These are phyloP conservation scores for Hypoxylon sp. DNA, from an alignment of 2,329 filamentous ascomycete genomes.

Conservation along the genomic window DNA sequence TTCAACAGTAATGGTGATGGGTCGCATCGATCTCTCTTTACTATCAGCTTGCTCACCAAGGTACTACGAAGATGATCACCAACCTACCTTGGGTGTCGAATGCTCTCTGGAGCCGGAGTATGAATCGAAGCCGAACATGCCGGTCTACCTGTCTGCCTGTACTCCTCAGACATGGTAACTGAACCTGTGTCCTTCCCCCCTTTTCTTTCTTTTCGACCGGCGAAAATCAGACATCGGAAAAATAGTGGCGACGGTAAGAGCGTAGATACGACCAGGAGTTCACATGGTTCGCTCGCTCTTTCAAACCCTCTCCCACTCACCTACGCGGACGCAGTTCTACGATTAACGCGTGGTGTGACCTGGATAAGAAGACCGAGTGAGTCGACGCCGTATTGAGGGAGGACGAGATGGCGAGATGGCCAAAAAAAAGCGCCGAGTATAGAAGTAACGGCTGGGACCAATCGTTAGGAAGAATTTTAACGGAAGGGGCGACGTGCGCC, in stretches of 20 bases:
- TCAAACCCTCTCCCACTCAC: background rate
- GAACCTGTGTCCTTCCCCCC: background rate
- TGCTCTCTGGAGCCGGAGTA: background rate
- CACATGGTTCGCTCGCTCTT: background rate
- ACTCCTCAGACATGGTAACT: no score
- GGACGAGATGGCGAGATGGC: background rate
- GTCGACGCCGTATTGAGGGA: background rate
- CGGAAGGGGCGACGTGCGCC: background rate
- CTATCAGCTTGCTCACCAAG: background rate
- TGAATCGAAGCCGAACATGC: background rate
- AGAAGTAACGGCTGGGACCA: background rate
- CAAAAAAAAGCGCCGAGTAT: conserved; percentile 4
- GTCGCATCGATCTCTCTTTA: background rate
- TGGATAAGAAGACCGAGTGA: background rate
- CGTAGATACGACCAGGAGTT: background rate
- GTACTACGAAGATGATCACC: background rate
- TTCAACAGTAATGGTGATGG: background rate
- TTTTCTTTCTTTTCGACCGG: background rate
- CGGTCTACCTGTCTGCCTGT: background rate
- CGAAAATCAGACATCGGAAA: background rate
- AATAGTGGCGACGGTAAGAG: background rate
- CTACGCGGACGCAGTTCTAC: background rate
- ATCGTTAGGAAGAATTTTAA: conserved; percentile 2
- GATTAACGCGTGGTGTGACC: background rate
- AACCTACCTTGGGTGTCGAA: background rate